phyloP scores from a whole-genome alignment of 192 early-diverging fungal genomes.

The Backusella tarrabulga region DNA sequence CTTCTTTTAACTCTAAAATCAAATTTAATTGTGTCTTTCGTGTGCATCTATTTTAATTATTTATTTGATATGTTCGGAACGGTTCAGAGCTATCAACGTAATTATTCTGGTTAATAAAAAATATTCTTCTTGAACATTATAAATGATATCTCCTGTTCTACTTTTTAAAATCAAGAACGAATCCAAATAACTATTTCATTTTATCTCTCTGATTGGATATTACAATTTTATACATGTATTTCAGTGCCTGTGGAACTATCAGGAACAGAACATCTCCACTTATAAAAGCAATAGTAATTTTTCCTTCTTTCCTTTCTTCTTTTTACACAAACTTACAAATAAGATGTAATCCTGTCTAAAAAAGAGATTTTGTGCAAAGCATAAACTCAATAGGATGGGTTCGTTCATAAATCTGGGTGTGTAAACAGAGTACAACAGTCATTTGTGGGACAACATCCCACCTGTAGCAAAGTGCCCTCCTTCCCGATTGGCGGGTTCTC shows the following conservation, averaged over 20 bases:
- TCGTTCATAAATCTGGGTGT: not conserved
- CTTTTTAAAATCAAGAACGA: not conserved
- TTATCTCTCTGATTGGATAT: not conserved
- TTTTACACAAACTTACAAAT: not conserved
- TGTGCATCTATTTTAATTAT: not conserved
- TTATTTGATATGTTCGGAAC: not conserved
- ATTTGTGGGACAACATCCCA: not conserved
- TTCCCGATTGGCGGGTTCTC: not conserved
- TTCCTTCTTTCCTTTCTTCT: not conserved
- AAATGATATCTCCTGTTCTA: not conserved
- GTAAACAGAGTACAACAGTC: not conserved
- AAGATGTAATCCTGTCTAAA: not conserved
- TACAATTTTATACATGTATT: not conserved
- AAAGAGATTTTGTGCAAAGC: not conserved
- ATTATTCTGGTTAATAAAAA: not conserved
- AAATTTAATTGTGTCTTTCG: not conserved
- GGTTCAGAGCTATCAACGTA: not conserved
- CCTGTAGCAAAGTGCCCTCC: not conserved
- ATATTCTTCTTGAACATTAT: not conserved
- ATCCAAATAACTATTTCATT: not conserved
- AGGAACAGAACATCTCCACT: not conserved
- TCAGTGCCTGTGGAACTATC: not conserved
- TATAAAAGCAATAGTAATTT: not conserved
- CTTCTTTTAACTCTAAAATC: not conserved
- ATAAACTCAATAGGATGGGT: not conserved